Conservation (phyloP, 306 rosid genomes). For the Dalbergia cultrata region DNA sequence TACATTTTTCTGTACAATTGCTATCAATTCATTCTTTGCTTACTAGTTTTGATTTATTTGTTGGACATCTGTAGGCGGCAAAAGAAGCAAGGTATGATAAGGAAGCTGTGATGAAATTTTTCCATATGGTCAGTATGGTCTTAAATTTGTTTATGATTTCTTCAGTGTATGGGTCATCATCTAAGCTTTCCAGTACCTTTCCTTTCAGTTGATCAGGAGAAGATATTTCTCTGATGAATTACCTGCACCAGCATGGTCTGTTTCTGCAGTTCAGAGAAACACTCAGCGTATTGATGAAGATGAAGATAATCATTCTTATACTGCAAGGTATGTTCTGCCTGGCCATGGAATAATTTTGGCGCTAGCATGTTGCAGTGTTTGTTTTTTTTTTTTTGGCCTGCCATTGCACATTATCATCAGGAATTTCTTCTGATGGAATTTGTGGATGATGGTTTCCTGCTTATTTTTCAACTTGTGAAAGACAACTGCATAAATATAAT, state of each 20-base stretch:
- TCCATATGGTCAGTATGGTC: constrained; percentile 74
- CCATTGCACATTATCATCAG: not conserved
- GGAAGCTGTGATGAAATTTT: constrained; percentile 90
- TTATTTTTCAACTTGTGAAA: not conserved
- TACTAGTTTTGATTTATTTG: constrained; percentile 36
- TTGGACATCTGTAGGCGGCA: constrained; percentile 78
- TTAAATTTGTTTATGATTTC: constrained; percentile 14
- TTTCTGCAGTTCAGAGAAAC: constrained; percentile 66
- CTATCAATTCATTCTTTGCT: constrained; percentile 20
- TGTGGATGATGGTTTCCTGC: constrained; percentile 37
- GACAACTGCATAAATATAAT: constrained; percentile 18
- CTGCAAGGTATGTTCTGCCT: constrained; percentile 61
- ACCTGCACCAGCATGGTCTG: constrained; percentile 78
- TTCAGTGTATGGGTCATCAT: constrained; percentile 31
- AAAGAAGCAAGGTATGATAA: constrained; percentile 96
- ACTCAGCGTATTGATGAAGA: constrained; percentile 76
- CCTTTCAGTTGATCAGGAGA: constrained; percentile 87
- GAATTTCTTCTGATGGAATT: constrained; percentile 22
- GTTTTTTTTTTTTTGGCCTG: not conserved
- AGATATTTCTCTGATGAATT: constrained; percentile 89
- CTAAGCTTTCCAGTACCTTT: constrained; percentile 45
- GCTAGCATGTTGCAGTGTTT: constrained; percentile 1
- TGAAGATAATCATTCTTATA: constrained; percentile 68
- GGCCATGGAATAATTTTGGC: constrained; percentile 19
- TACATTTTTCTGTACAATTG: constrained; percentile 31